phyloP scores from a whole-genome alignment of 2,329 filamentous ascomycete genomes.

The Tolypocladium inflatum region DNA sequence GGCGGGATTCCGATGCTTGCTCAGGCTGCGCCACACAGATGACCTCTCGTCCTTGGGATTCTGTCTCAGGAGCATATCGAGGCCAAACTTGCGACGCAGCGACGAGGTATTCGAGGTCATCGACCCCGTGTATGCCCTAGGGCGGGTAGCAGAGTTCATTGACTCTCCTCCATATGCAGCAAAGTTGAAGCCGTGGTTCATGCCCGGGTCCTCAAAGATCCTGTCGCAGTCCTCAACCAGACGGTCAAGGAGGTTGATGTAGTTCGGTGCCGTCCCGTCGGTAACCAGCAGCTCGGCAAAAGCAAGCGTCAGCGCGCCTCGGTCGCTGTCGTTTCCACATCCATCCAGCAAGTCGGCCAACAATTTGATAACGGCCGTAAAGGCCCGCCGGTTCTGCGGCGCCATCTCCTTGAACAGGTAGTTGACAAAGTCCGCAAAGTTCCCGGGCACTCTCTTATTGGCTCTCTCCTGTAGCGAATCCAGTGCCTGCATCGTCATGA shows the following conservation, averaged over 20 bases:
- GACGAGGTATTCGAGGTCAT: conserved; percentile 81
- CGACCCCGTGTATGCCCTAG: conserved; percentile 60
- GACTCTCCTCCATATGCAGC: conserved; percentile 44
- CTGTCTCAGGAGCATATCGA: conserved; percentile 65
- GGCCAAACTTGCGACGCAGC: conserved; percentile 72
- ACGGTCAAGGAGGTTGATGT: conserved; percentile 80
- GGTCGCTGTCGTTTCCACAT: conserved; percentile 82
- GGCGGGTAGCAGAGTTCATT: conserved; percentile 43
- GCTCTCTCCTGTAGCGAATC: conserved; percentile 63
- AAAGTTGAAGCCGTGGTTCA: conserved; percentile 29
- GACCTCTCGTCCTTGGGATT: conserved; percentile 70
- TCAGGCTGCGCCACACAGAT: conserved; percentile 80
- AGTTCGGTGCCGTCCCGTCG: conserved; percentile 67
- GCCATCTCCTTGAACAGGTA: conserved; percentile 57
- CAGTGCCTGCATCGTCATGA: conserved; percentile 64
- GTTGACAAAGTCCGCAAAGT: conserved; percentile 62
- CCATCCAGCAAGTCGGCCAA: conserved; percentile 81
- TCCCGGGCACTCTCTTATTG: conserved; percentile 57
- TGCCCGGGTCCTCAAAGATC: conserved; percentile 62
- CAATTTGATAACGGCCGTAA: conserved; percentile 75
- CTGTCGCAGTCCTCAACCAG: conserved; percentile 83
- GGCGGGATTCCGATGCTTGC: conserved; percentile 61
- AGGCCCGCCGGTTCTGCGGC: conserved; percentile 64
- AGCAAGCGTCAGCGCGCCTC: conserved; percentile 76
- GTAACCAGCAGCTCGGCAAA: conserved; percentile 81